phyloP scores from a whole-genome alignment of 2,329 filamentous ascomycete genomes.

The Neonectria faginata region DNA sequence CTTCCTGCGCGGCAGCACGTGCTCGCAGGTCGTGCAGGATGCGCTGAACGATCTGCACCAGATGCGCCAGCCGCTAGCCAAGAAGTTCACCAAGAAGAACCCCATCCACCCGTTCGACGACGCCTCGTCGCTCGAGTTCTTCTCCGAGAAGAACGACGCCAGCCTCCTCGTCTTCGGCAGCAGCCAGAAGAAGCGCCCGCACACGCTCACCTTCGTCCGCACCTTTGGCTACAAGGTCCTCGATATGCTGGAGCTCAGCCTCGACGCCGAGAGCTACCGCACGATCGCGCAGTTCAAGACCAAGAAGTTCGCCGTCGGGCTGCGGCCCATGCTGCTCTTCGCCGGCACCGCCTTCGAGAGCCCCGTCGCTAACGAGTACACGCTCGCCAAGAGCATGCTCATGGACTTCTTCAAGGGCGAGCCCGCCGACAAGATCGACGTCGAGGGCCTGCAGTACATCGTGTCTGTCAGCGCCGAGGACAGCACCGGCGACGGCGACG shows the following conservation, averaged over 20 bases:
- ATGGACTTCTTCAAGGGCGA: constrained; percentile 90
- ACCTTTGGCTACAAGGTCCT: constrained; percentile 89
- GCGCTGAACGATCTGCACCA: constrained; percentile 87
- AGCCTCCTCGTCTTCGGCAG: constrained; percentile 85
- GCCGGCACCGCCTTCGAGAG: constrained; percentile 89
- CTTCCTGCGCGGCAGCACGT: constrained; percentile 88
- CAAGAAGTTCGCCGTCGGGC: constrained; percentile 79
- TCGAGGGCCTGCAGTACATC: constrained; percentile 93
- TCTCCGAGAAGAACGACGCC: constrained; percentile 95
- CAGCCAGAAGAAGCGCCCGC: constrained; percentile 94
- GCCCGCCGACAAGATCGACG: constrained; percentile 84
- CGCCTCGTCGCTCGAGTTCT: constrained; percentile 88
- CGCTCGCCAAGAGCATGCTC: constrained; percentile 86
- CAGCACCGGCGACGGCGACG: constrained; percentile 55
- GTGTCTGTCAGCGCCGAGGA: constrained; percentile 85
- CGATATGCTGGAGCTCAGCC: constrained; percentile 92
- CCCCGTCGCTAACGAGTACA: constrained; percentile 82
- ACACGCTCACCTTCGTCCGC: constrained; percentile 84
- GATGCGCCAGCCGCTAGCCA: constrained; percentile 84
- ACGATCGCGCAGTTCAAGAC: constrained; percentile 81
- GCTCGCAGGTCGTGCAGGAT: constrained; percentile 84
- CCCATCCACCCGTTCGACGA: constrained; percentile 95
- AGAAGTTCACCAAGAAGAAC: constrained; percentile 98
- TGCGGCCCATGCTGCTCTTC: constrained; percentile 93
- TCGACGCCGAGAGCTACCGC: constrained; percentile 80